Evolutionary conservation across 108 stramenopile species (phyloP), one percentile per base, ranked within the genome.

Genomic region (Cylindrotheca closterium): DNA sequence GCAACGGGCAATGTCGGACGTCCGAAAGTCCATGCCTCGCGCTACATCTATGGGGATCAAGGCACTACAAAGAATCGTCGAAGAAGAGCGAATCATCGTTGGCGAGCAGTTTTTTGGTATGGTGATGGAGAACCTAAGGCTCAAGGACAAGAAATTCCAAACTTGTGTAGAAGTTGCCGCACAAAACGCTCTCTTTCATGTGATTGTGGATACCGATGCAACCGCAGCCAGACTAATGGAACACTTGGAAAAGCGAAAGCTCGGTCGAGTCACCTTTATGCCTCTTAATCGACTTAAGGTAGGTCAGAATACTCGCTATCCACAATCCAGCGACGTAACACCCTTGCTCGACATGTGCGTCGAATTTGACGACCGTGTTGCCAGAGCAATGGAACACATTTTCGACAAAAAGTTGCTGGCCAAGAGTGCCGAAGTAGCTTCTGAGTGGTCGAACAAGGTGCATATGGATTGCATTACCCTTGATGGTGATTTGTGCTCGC

Each of bases 181-280:
- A 4, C 95, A 97, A 32, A 97, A 94, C 80, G 69, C 77, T 46
- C 82, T 99, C 19, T 98, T 97, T 79, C 95, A 99, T 73, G 93
- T 98, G 37, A 91, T 99, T 64, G 99, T 99, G 22, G 98, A 99
- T 71, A 95, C 81, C 1, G 99, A 98, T 59, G 94, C 84, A 26
- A 98, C 98, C 3, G 98, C 99, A 2, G 95, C 97, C 4, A 64
- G 71, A 27, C 69, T 98, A 50, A 96, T 99, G 91, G 67, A 70
- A 53, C 79, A 86, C 8, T 75, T 99, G 51, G 97, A 98, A 68
- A 60, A 71, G 29, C 78, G 81, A 30, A 88, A 85, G 55, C 73
- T 89, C 23, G 99, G 99, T 23, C 89, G 99, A 34, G 91, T 99
- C 31, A 98, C 98, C 26, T 99, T 98, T 66, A 79, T 98, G 80